Percentiles rank a stretch among this genome's conserved stretches.
Evolutionary conservation across 257 asterid species (phyloP).

Genomic region (Osmanthus fragrans): DNA sequence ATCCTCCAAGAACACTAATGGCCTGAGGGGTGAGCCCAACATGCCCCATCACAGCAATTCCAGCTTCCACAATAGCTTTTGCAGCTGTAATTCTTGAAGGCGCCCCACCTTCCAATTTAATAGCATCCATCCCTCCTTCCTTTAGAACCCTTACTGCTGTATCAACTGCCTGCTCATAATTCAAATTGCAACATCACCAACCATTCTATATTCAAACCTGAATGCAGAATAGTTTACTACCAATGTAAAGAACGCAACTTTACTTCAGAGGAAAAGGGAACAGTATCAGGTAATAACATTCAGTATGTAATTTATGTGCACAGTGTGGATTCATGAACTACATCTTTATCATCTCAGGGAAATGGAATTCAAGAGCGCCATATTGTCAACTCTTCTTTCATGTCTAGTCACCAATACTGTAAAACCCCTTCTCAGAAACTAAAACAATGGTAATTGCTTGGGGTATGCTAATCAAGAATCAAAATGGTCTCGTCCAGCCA

Average conservation of each 20-base stretch:
- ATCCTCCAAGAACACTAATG: conserved; percentile 95
- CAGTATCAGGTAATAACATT: too few species aligned
- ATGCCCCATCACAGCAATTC: conserved; percentile 96
- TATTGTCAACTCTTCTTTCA: not conserved
- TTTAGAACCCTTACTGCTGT: conserved; percentile 77
- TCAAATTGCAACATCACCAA: conserved; percentile 36
- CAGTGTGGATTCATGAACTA: not conserved
- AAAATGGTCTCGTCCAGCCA: not conserved
- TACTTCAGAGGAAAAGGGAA: not conserved
- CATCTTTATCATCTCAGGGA: not conserved
- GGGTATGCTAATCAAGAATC: not conserved
- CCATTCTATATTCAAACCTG: conserved; percentile 21
- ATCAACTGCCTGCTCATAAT: conserved; percentile 76
- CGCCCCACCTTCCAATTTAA: conserved; percentile 92
- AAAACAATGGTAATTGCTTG: not conserved
- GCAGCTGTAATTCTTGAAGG: conserved; percentile 97
- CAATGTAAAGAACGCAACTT: not conserved
- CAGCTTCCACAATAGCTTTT: conserved; percentile 93
- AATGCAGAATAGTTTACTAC: not conserved
- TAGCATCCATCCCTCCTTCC: conserved; percentile 98
- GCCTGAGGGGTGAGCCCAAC: conserved; percentile 99
- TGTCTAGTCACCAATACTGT: not conserved
- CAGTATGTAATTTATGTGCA: not conserved
- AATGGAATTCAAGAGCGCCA: not conserved
- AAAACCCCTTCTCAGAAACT: not conserved